Conservation (phyloP, 176 grass and related monocot species). For the Pontederia crassipes region DNA sequence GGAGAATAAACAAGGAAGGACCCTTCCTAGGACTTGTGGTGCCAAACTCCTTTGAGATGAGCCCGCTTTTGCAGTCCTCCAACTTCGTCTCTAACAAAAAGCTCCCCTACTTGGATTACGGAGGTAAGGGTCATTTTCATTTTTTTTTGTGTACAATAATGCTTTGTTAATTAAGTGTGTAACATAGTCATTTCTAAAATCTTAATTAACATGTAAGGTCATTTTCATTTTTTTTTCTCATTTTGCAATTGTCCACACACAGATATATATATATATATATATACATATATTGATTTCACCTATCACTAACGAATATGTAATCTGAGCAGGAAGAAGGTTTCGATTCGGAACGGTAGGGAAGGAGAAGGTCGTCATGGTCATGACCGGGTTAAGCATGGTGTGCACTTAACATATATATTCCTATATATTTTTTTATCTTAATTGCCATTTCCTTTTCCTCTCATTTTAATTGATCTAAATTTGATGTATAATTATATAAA, state of each 20-base stretch:
- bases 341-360: conserved; percentile 12
- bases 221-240: too few relatives aligned
- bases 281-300: background rate
- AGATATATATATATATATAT: background rate
- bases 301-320: background rate
- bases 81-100: conserved; percentile 13
- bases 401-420: background rate
- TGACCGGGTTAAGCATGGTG: conserved; percentile 31
- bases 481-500: background rate
- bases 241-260: too few relatives aligned
- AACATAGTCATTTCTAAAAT: too few relatives aligned
- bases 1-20: conserved; percentile 21
- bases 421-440: background rate
- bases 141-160: too few relatives aligned
- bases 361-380: conserved; percentile 27
- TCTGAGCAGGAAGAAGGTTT: conserved; percentile 6
- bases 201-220: too few relatives aligned
- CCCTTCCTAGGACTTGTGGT: conserved; percentile 61
- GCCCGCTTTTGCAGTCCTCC: conserved; percentile 35
- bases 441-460: background rate
- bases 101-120: conserved; percentile 47
- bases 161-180: too few relatives aligned
- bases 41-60: conserved; percentile 71
- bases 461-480: background rate
- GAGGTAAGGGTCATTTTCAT: conserved; percentile 25